Base-by-base conservation (phyloP, 495 filamentous ascomycete species). In the Penicillium fimorum region DNA sequence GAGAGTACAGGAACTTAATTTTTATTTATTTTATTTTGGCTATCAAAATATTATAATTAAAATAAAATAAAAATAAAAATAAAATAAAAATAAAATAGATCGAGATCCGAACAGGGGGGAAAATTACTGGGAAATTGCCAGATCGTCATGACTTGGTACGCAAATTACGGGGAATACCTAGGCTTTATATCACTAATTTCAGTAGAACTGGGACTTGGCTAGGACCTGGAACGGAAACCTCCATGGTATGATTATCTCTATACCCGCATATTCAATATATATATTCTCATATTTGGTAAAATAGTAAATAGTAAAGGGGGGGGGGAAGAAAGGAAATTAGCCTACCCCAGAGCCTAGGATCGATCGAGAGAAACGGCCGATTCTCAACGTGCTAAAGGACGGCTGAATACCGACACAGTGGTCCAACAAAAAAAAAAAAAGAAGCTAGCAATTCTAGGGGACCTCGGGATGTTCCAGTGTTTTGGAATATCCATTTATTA, bases 91-190 rank as follows among this genome's bases (percentile, higher is more conserved):
- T 22, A 22, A 27, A 44, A 55, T 37, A 60, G 65, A 65, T 64
- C 60, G 61, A 68, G 66, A 70, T 74, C 69, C 59, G 58, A 64
- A 61, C 57, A 55, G 49, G 52, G 53, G 55, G 63, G 56, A 65
- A 70, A 70, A 69, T 69, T 72, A 74, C 71, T 13, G 45, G 49
- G 44, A 58, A 54, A 57, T 57, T 52, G 41, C 40, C 18, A 62
- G 62, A 65, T 65, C 63, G 58, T 65, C 55, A 62, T 59, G 54
- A 56, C 63, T 42, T 24, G 24, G 61, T 63, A 59, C 60, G 66
- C 65, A 71, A 73, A 71, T 75, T 75, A 73, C 70, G 67, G 62
- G 66, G 60, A 66, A 69, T 67, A 68, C 66, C 54, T 1, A 22
- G 2, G 22, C 22, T 22, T 22, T 22, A 22, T 63, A 60, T 65